Percentiles rank a stretch among this genome's conserved stretches.
Evolutionary conservation across 768 basidiomycete species (phyloP).

Genomic region (Auriscalpium orientale): DNA sequence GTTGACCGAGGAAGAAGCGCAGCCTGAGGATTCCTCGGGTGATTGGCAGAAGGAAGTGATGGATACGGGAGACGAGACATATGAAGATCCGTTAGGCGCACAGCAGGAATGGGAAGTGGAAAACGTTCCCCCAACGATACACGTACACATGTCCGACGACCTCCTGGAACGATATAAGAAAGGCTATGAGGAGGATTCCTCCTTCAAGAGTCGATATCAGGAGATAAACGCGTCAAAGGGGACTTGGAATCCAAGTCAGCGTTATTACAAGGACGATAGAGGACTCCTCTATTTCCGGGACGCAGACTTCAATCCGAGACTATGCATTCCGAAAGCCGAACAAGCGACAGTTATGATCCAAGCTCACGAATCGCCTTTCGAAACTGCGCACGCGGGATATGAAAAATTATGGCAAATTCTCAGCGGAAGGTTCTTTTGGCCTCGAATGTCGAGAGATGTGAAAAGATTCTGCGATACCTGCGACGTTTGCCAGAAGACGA

Average conservation of each 20-base stretch:
- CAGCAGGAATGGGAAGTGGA: not conserved
- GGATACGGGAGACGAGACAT: not conserved
- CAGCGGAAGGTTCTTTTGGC: not conserved
- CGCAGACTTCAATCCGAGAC: constrained; percentile 8
- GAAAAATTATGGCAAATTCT: constrained; percentile 3
- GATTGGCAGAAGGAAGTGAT: too few relatives aligned
- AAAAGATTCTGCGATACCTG: constrained; percentile 1
- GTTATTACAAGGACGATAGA: constrained; percentile 8
- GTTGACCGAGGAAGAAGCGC: too few relatives aligned
- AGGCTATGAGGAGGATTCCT: not conserved
- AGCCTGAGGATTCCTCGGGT: too few relatives aligned
- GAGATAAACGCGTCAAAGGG: not conserved
- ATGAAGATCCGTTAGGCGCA: not conserved
- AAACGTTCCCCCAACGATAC: not conserved
- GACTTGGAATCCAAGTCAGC: not conserved
- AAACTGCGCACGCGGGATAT: constrained; percentile 5
- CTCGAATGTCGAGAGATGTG: constrained; percentile 6
- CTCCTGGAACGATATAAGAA: not conserved
- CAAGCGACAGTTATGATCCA: not conserved
- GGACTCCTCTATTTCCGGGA: constrained; percentile 16
- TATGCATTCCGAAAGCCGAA: constrained; percentile 9
- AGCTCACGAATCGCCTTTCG: constrained; percentile 5
- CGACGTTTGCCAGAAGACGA: constrained; percentile 13
- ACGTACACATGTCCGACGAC: not conserved
- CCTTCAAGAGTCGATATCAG: not conserved